Evolutionary conservation across 2,329 filamentous ascomycete genomes (phyloP), one percentile per base, ranked within the genome.

Genomic region (Microascus cirrosus): DNA sequence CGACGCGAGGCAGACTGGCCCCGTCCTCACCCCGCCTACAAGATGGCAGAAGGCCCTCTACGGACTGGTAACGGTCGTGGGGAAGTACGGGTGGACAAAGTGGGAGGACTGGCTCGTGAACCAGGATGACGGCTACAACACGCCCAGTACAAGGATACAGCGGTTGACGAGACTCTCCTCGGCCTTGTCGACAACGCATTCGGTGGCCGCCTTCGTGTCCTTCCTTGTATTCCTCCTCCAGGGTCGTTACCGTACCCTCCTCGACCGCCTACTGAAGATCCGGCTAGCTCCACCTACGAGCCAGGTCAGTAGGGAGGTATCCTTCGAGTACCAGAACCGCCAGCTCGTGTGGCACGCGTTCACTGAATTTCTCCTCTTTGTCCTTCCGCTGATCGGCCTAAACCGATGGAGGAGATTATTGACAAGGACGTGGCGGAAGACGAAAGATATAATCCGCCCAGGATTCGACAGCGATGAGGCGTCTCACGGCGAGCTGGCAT

Each of bases 301-400:
- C 66, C 89, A 95, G 68, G 87, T 95, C 62, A 90, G 84, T 68
- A 82, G 93, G 35, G 91, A 97, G 71, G 92, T 99, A 28, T 95
- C 90, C 1, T 97, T 99, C 68, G 94, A 99, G 73, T 97, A 96
- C 67, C 82, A 97, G 55, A 99, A 99, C 70, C 86, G 94, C 54
- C 94, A 99, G 73, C 83, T 99, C 12, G 94, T 99, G 42, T 99
- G 94, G 94, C 94, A 99, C 72, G 94, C 94, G n/a, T 96, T 99
- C 66, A 99, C 94, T 28, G 94, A 99, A 70, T 99, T 99, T 65
- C 77, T 99, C n/a, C 81, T 99, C 35, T 99, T 97, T 70, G 82
- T 97, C 20, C 79, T 99, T n/a, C 94, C 94, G 0, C 80, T 99
- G n/a, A 89, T 99, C 50, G 94, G 94, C 56, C 93, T 99, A 64